Base-by-base conservation (phyloP, 176 grass and related monocot species). In the Chloris gayana region DNA sequence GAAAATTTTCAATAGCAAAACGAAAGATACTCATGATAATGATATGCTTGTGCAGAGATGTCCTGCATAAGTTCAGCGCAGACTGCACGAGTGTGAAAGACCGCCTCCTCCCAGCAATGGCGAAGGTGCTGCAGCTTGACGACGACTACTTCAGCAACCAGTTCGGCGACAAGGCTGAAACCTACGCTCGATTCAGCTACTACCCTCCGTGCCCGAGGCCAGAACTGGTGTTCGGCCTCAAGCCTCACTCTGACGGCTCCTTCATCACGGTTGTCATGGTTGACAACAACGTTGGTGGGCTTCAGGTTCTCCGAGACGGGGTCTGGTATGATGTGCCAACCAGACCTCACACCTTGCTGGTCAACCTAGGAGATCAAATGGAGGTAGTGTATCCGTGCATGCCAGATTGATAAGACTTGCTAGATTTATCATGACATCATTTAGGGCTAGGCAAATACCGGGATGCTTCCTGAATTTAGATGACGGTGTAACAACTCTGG, bases 341-440 rank as follows among this genome's bases (percentile, higher is more conserved):
- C 14, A n/a, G 42, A 10, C 77, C 73, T 38, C 41, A 73, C 77
- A 74, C 88, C 14, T 66, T 93, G 12, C 74, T 93, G 29, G 15
- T 90, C 37, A 89, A 85, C 58, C 3, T 93, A 4, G 91, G 91
- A 24, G 88, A 90, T 53, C 34, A 50, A 35, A 87, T 86, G 24
- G 84, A 93, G 87, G 91, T 93, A 87, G n/a, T 56, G 5, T n/a
- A 56, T n/a, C n/a, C n/a, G n/a, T n/a, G n/a, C n/a, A n/a, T 56
- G 19, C n/a, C 19, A 6, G 5, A 56, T 22, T 56, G 19, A 22
- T n/a, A 22, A n/a, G 4, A 56, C 6, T 44, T 44, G 11, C 11
- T 37, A 37, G 11, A 12, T 44, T 44, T 44, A 13, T 42, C n/a
- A 9, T 44, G 41, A 44, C 41, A 12, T 44, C 41, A 44, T 44